Evolutionary conservation across 2,329 filamentous ascomycete species (phyloP), one percentile per base, ranked within the genome.

Genomic region (Clonostachys chloroleuca): DNA sequence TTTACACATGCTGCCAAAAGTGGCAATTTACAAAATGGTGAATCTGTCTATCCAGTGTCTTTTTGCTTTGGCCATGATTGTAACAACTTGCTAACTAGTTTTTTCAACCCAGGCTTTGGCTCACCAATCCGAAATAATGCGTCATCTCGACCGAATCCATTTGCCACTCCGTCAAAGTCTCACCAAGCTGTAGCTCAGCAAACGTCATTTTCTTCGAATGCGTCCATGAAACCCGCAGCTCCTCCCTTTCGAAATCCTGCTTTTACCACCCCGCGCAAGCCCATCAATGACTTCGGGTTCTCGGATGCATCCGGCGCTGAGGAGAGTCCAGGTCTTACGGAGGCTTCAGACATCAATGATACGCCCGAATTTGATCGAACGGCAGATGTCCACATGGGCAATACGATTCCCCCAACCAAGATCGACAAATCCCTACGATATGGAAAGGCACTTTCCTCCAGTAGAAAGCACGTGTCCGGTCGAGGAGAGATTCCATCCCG

Each of bases 191-290:
- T 58, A 4, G 61, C 67, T 17, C 70, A 72, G 3, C 65, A 69
- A 47, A 63, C 42, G 12, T 18, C 45, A 8, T 48, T 80, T 57
- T 69, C 68, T 30, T 69, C 74, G 41, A 51, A 74, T 5, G 59
- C 67, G 17, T 14, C 40, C 9, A 65, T 66, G 46, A 65, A 67
- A 37, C 64, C 69, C 42, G 65, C 69, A 1, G 77, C 74, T 1
- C 68, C 78, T 13, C 69, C 74, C 1, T 85, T 85, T 52, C 77
- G 81, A 18, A 85, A 85, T 53, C 78, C 81, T 1, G 76, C 81
- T 4, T 86, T 86, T 52, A 83, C 77, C 3, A 86, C 82, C 0
- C 82, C 81, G 1, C 76, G 82, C 43, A 79, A 75, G 49, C 73
- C 77, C 0, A 69, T 78, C 49, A 79, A 84, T 35, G 71, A 78